Base-by-base conservation (phyloP, 345 rosid species). In the Durio zibethinus region DNA sequence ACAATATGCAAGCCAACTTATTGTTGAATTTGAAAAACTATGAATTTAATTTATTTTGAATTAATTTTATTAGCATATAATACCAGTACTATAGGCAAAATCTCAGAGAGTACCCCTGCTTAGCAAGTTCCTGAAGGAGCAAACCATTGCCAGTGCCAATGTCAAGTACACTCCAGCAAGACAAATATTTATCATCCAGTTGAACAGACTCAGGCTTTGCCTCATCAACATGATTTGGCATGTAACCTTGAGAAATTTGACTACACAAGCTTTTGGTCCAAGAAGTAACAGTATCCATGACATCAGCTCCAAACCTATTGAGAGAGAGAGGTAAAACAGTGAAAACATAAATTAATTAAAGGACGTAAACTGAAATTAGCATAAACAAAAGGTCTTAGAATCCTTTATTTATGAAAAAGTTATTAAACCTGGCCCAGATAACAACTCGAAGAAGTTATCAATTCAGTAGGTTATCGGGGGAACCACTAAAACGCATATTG, bases 101-200 rank as follows among this genome's bases (percentile, higher is more conserved):
- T 77, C 83, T 43, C 79, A 85, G 81, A 82, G 70, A 82, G 76
- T 81, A 96, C 99, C 99, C 99, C 79, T 83, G 92, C 85, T 93
- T 96, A 81, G 94, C 88, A 86, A 96, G 93, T 86, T 91, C 93
- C 80, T 96, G 99, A 82, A 93, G 99, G 47, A 96, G 96, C 76
- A 96, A 84, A 75, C 98, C 99, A 82, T 96, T 96, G 76, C 98
- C 98, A 23, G 98, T 96, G 81, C 99, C 99, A 81, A 96, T 81
- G 77, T 96, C 99, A 80, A 96, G 99, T 62, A 93, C 94, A 85
- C 87, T 92, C 99, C 99, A 93, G 79, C 74, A 48, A 82, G 91
- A 84, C 88, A 93, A 84, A 83, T 82, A 84, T 77, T 90, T 88
- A 59, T 85, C 87, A 77, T 36, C 86, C 67, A 86, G 88, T 77